Percentiles rank a stretch among this genome's conserved stretches.
Evolutionary conservation across 202 grass and related monocot species (phyloP).

Genomic region (Bolboschoenoplectus hybrid): DNA sequence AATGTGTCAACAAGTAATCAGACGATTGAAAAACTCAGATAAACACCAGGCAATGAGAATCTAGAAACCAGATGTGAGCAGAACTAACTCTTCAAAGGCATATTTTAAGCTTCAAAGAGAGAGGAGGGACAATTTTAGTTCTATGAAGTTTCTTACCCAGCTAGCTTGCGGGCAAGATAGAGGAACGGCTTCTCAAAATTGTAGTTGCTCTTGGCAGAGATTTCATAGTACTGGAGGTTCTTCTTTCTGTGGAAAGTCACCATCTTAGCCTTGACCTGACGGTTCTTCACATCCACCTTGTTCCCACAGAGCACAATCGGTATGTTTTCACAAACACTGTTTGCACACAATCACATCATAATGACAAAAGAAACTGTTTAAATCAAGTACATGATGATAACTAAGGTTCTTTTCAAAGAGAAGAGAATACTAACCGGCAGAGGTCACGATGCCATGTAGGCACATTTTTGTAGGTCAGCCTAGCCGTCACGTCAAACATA

Average conservation of each 20-base stretch:
- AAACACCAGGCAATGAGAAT: neutral
- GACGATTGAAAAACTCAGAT: neutral
- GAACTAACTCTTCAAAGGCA: neutral
- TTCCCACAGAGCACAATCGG: conserved; percentile 60
- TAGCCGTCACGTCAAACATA: conserved; percentile 66
- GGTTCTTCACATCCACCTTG: conserved; percentile 72
- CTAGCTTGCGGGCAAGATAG: conserved; percentile 60
- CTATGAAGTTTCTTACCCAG: conserved; percentile 45
- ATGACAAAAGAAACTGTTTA: neutral
- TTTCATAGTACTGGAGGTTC: conserved; percentile 68
- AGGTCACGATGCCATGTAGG: conserved; percentile 63
- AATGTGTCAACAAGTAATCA: neutral
- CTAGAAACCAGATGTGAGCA: neutral
- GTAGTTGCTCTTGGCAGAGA: conserved; percentile 72
- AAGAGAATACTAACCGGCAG: conserved; percentile 44
- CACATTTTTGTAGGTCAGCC: conserved; percentile 67
- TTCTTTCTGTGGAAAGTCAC: conserved; percentile 73
- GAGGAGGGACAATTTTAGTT: neutral
- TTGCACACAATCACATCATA: neutral
- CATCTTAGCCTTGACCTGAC: conserved; percentile 61
- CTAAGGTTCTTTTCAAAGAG: neutral
- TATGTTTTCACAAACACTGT: conserved; percentile 61
- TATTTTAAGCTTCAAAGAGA: neutral
- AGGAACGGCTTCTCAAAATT: conserved; percentile 76
- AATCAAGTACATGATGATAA: neutral